Base-by-base conservation (phyloP, 1,284 basidiomycete genomes). In the Irpex lacteus region DNA sequence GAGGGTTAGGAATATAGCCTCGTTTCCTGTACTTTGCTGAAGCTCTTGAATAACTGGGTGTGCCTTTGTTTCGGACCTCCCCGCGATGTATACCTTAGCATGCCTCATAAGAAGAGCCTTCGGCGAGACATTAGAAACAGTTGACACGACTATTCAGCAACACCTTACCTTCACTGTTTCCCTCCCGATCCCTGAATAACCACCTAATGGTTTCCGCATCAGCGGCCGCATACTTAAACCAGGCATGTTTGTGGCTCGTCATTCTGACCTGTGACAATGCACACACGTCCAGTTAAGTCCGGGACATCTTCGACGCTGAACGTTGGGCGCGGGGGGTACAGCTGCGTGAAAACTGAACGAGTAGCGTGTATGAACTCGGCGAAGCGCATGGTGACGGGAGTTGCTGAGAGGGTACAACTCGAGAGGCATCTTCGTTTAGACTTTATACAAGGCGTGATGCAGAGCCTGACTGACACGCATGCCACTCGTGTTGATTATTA, bases 81-180 rank as follows among this genome's bases (percentile, higher is more conserved):
- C 74, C 0, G 79, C 81, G 64, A 88, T 74, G 68, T 85, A 86
- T 4, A 87, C 85, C 58, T 77, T 84, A 0, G 83, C 83, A 55
- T 81, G 78, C 49, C 77, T 75, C 13, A 76, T 67, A 62, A 85
- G 75, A 6, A 84, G 75, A 5, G 75, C 77, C 77, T 78, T 52
- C 4, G 13, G 6, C 9, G 9, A 8, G 9, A 19, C 26, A 15
- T 13, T 37, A 13, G 15, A 64, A 3, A 65, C 60, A 34, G 32
- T 34, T 7, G 32, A 34, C 32, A 34, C 32, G 32, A 3, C 5
- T 6, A 34, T 34, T 34, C 38, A 18, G 18, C n/a, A 11, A 37
- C 3, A 13, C 21, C 21, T 62, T 5, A 70, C 71, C 65, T 70
- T 70, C 38, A 68, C 59, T 1, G 76, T 78, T 60, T 77, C 73